These are phyloP conservation scores for Halophytophthora batemanensis DNA, from an alignment of 352 stramenopile genomes.

Conservation along the genomic window DNA sequence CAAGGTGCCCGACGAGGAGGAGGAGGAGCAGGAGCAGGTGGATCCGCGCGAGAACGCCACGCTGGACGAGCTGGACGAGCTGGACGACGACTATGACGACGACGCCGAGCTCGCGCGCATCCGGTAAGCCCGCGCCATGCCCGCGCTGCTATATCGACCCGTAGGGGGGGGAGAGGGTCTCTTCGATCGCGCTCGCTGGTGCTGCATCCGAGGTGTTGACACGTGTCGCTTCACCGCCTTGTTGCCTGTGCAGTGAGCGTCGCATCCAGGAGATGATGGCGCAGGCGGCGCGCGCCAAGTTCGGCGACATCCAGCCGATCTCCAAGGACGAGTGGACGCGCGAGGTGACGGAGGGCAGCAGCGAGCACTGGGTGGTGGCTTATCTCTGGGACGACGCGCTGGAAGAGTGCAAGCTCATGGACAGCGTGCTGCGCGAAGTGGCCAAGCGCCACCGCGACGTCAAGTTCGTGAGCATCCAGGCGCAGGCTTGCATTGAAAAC, in stretches of 20 bases:
- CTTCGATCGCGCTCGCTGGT: background rate
- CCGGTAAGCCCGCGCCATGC: constrained; percentile 19
- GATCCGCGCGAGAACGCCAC: constrained; percentile 78
- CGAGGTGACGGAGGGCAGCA: constrained; percentile 90
- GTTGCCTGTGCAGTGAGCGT: constrained; percentile 42
- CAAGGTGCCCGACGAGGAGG: constrained; percentile 78
- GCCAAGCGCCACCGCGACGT: constrained; percentile 86
- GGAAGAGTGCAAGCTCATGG: constrained; percentile 90
- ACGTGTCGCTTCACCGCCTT: background rate
- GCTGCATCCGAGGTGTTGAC: background rate
- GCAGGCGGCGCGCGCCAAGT: constrained; percentile 78
- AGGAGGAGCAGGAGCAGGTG: constrained; percentile 67
- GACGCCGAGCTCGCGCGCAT: constrained; percentile 74
- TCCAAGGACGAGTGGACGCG: constrained; percentile 91
- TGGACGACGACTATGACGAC: constrained; percentile 89
- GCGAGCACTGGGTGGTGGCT: constrained; percentile 86
- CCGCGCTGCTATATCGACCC: too few species aligned
- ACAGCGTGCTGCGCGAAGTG: constrained; percentile 80
- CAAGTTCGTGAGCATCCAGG: constrained; percentile 94
- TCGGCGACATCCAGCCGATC: constrained; percentile 89
- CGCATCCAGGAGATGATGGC: constrained; percentile 88
- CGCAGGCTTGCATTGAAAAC: constrained; percentile 89
- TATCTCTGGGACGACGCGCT: constrained; percentile 89
- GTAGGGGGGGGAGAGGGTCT: background rate
- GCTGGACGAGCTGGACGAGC: constrained; percentile 81